Evolutionary conservation across 2,329 filamentous ascomycete species (phyloP).

Genomic region (Sphaerulina populicola): DNA sequence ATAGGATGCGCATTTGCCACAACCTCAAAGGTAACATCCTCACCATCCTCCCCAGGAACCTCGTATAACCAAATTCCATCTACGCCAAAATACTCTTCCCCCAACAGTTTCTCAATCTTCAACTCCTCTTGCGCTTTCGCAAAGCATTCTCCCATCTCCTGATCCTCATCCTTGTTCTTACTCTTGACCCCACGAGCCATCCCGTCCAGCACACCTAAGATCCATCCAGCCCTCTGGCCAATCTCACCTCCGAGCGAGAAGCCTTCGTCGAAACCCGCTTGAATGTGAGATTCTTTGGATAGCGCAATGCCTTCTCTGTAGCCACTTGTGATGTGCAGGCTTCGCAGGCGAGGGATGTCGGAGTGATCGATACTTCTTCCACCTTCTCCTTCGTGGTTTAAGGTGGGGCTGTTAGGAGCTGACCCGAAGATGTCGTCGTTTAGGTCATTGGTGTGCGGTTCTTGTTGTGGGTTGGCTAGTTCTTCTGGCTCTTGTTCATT

Average conservation of each 20-base stretch:
- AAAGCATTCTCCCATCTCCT: not conserved
- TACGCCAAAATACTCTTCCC: conserved; percentile 55
- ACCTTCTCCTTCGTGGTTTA: conserved; percentile 1
- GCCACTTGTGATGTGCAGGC: conserved; percentile 72
- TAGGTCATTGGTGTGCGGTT: conserved; percentile 18
- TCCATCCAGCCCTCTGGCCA: conserved; percentile 62
- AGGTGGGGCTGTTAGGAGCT: conserved; percentile 34
- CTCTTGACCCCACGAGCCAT: conserved; percentile 45
- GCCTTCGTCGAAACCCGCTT: conserved; percentile 85
- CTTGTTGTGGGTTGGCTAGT: not conserved
- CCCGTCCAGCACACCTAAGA: conserved; percentile 71
- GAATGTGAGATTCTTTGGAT: conserved; percentile 68
- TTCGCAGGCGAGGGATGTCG: conserved; percentile 67
- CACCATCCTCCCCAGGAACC: conserved; percentile 33
- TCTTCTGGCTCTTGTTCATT: conserved; percentile 4
- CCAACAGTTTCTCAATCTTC: conserved; percentile 54
- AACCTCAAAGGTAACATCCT: conserved; percentile 47
- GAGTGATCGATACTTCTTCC: conserved; percentile 36
- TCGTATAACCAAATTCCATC: conserved; percentile 65
- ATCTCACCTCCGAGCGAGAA: conserved; percentile 76
- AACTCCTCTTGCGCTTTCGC: conserved; percentile 31
- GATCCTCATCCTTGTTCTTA: conserved; percentile 4
- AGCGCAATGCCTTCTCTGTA: conserved; percentile 79
- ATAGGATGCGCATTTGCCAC: conserved; percentile 62
- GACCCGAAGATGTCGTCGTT: conserved; percentile 45